Evolutionary conservation across 2,329 filamentous ascomycete genomes (phyloP).

Genomic region (Pezicula neosporulosa): DNA sequence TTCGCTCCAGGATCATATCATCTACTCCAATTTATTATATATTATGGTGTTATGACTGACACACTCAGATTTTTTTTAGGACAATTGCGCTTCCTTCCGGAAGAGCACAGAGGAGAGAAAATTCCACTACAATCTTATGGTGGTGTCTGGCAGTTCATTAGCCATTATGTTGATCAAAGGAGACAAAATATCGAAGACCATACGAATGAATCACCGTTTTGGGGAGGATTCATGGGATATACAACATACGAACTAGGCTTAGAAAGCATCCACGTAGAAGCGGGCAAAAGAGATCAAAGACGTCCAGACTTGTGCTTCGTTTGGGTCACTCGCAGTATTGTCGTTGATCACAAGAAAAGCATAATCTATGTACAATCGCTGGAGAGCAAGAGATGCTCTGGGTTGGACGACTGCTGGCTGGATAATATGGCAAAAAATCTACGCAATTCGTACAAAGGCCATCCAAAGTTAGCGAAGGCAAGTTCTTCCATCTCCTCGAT

Average conservation of each 20-base stretch:
- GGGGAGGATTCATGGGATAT: constrained; percentile 67
- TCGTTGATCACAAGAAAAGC: constrained; percentile 57
- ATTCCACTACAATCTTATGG: constrained; percentile 14
- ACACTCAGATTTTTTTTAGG: no score
- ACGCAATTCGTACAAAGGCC: no score
- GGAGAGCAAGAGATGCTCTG: constrained; percentile 31
- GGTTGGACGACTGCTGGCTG: constrained; percentile 20
- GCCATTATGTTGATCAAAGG: constrained; percentile 34
- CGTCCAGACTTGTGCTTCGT: constrained; percentile 59
- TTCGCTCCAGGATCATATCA: no score
- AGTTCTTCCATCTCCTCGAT: no score
- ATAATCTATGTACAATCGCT: constrained; percentile 58
- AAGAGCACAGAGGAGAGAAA: neutral
- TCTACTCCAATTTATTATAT: no score
- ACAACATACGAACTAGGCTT: constrained; percentile 67
- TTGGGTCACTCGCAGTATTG: constrained; percentile 61
- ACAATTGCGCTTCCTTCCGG: no score
- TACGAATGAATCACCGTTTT: constrained; percentile 49
- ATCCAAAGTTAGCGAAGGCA: no score
- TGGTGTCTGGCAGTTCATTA: constrained; percentile 29
- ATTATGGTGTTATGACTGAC: no score
- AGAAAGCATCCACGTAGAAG: constrained; percentile 42
- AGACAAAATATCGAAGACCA: constrained; percentile 30
- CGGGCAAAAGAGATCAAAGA: constrained; percentile 20
- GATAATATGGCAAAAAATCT: no score